Percentiles rank a stretch among this genome's conserved stretches.
These are phyloP conservation scores for Bruguiera gymnorhiza DNA, from an alignment of 345 rosid genomes.

Conservation along the genomic window DNA sequence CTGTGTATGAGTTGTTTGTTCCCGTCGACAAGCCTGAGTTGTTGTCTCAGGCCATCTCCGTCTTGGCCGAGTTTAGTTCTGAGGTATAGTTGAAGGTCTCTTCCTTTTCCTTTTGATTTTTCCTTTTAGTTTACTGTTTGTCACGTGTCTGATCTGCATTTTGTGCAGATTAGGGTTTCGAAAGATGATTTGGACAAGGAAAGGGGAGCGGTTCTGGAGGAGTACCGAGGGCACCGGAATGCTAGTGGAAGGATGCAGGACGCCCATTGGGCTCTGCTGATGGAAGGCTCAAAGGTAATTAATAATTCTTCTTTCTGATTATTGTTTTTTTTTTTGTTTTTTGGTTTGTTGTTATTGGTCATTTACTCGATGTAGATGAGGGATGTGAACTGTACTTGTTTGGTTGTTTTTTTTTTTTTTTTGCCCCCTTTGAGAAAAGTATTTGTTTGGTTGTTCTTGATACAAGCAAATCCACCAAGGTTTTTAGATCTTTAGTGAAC, in stretches of 20 bases:
- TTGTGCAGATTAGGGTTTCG: conserved; percentile 67
- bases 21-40: conserved; percentile 81
- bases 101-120: neutral
- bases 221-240: conserved; percentile 73
- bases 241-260: conserved; percentile 92
- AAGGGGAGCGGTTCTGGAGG: conserved; percentile 95
- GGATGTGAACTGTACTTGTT: neutral
- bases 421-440: neutral
- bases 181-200: conserved; percentile 86
- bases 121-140: conserved; percentile 6
- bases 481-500: neutral
- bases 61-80: conserved; percentile 82
- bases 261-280: conserved; percentile 78
- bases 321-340: neutral
- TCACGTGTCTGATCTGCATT: neutral
- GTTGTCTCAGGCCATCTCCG: conserved; percentile 75
- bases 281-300: conserved; percentile 87
- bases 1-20: conserved; percentile 81
- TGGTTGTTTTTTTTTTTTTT: neutral
- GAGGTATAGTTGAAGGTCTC: conserved; percentile 43
- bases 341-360: neutral
- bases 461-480: too few species aligned
- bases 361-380: neutral
- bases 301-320: neutral
- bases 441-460: neutral